Conservation (phyloP, 1,284 basidiomycete genomes). For the Sparassis latifolia region DNA sequence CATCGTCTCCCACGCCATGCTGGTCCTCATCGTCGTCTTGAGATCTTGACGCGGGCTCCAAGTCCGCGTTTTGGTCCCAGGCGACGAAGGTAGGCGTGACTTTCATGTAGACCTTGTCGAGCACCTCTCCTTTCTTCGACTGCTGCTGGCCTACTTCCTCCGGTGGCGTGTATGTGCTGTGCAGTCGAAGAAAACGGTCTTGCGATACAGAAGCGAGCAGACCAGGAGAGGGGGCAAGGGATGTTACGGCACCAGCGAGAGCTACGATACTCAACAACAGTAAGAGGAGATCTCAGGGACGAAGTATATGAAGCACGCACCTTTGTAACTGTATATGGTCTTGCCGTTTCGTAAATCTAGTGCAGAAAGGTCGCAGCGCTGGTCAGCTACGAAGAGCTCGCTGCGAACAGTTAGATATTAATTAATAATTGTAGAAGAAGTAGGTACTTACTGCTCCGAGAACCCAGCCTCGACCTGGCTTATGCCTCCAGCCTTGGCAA, state of each 20-base stretch:
- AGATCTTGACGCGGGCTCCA: conserved; percentile 30
- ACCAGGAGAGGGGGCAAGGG: conserved; percentile 48
- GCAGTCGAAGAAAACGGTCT: conserved; percentile 72
- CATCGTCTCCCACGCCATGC: conserved; percentile 41
- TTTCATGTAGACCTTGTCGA: conserved; percentile 66
- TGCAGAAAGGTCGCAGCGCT: conserved; percentile 60
- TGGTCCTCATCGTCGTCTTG: conserved; percentile 10
- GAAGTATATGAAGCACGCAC: conserved; percentile 27
- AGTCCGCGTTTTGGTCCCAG: conserved; percentile 48
- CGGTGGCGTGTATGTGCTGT: conserved; percentile 57
- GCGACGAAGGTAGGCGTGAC: conserved; percentile 56
- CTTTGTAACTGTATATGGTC: conserved; percentile 68
- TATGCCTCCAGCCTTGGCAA: conserved; percentile 66
- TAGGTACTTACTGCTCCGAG: conserved; percentile 59
- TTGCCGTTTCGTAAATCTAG: conserved; percentile 74
- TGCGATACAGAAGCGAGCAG: conserved; percentile 54
- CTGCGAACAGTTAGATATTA: conserved; percentile 30
- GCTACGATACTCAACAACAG: conserved; percentile 33
- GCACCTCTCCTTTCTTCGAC: conserved; percentile 57
- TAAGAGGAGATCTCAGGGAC: not conserved
- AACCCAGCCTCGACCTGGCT: conserved; percentile 54
- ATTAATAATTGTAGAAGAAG: not conserved
- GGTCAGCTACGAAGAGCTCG: conserved; percentile 74
- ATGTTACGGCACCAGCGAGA: conserved; percentile 61
- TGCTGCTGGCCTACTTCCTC: conserved; percentile 43